Conservation (phyloP, 495 filamentous ascomycete genomes). For the Penicillium macrosclerotiorum region DNA sequence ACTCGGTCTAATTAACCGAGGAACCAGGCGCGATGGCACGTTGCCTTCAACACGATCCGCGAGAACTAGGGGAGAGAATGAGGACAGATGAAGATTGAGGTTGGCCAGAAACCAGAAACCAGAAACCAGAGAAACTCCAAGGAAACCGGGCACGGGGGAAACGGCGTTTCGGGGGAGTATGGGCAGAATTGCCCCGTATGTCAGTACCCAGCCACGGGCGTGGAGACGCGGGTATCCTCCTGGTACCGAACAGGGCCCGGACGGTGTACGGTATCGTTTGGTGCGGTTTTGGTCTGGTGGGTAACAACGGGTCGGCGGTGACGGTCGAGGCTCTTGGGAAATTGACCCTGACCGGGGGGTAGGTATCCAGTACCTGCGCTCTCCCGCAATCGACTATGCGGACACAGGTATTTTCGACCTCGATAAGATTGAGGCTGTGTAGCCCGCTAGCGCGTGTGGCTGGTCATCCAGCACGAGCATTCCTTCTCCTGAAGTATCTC, state of each 20-base stretch:
- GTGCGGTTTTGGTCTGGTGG: neutral
- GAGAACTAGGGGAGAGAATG: too few species aligned
- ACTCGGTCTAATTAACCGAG: too few species aligned
- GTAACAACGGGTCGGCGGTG: neutral
- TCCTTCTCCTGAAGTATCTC: conserved; percentile 8
- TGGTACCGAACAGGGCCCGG: too few species aligned
- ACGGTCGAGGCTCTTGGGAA: conserved; percentile 29
- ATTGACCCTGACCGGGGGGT: conserved; percentile 12
- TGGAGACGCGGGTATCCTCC: too few species aligned
- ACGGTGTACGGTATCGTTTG: neutral
- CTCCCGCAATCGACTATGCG: accelerated
- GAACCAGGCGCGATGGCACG: too few species aligned
- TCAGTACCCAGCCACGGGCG: too few species aligned
- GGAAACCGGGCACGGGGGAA: conserved; percentile 11
- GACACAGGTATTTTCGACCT: conserved; percentile 12
- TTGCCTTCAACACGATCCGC: too few species aligned
- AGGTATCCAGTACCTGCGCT: conserved; percentile 14
- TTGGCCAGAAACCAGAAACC: conserved; percentile 8
- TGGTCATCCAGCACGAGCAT: conserved; percentile 21
- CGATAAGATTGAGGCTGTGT: conserved; percentile 36
- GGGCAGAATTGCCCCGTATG: neutral
- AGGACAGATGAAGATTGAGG: too few species aligned
- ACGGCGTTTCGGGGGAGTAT: neutral
- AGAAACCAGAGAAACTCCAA: conserved; percentile 1
- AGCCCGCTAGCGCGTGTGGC: conserved; percentile 31